Percentiles rank a stretch among this genome's conserved stretches.
These are phyloP conservation scores for Colletotrichum tropicale DNA, from an alignment of 2,329 filamentous ascomycete genomes.

Conservation along the genomic window DNA sequence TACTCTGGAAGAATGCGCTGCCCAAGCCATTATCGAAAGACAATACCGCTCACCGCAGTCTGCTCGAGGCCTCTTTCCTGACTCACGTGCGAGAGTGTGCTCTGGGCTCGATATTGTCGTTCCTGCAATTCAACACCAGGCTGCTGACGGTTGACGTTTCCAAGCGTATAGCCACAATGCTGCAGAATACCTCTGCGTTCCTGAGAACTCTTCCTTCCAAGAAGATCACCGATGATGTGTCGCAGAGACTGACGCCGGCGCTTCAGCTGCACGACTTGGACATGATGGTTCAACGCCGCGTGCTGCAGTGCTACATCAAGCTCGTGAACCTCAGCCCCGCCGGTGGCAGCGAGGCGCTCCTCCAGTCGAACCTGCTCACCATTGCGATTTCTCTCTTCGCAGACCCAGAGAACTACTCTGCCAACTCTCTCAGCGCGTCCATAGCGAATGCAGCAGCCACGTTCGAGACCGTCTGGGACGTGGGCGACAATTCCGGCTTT, in stretches of 20 bases:
- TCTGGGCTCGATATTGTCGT: slow-evolving; percentile 87
- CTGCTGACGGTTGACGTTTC: slow-evolving; percentile 93
- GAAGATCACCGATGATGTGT: slow-evolving; percentile 85
- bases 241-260: slow-evolving; percentile 81
- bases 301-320: slow-evolving; percentile 93
- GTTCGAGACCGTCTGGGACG: slow-evolving; percentile 95
- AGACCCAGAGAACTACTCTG: slow-evolving; percentile 86
- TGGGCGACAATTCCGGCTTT: slow-evolving; percentile 92
- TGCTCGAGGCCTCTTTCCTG: slow-evolving; percentile 89
- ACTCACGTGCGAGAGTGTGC: slow-evolving; percentile 96
- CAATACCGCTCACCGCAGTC: slow-evolving; percentile 81
- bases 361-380: slow-evolving; percentile 91
- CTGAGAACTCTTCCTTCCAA: slow-evolving; percentile 82
- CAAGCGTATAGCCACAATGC: slow-evolving; percentile 89
- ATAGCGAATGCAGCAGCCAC: slow-evolving; percentile 89
- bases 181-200: slow-evolving; percentile 92
- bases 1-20: slow-evolving; percentile 96
- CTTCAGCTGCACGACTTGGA: slow-evolving; percentile 90
- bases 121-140: slow-evolving; percentile 91
- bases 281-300: slow-evolving; percentile 89
- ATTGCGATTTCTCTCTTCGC: slow-evolving; percentile 91
- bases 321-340: slow-evolving; percentile 87
- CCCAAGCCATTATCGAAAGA: slow-evolving; percentile 95
- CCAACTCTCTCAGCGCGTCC: slow-evolving; percentile 84
- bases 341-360: slow-evolving; percentile 81